Evolutionary conservation across 352 stramenopile species (phyloP), one percentile per base, ranked within the genome.

Genomic region (Globisporangium paroecandrum): DNA sequence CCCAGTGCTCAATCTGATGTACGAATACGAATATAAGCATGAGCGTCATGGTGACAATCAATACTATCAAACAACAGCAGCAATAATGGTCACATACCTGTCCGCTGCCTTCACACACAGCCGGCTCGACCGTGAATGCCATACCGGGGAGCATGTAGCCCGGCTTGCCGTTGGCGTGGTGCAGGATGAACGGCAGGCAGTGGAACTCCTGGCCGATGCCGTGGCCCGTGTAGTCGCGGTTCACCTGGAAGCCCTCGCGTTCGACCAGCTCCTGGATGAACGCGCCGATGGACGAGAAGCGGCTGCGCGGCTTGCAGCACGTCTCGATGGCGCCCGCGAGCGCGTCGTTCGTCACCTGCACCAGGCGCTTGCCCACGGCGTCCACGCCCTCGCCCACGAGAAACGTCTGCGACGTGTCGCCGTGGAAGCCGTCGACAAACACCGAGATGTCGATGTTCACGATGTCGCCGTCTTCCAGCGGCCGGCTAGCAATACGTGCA

Each of bases 51-150:
- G 36, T 13, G 13, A 49, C 4, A 8, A 49, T n/a, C 13, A 22
- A n/a, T 49, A 49, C 41, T 18, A 49, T n/a, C 38, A 18, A 47
- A 13, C 36, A 49, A 22, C 15, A n/a, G n/a, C 41, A 49, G 2
- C 13, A n/a, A 49, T n/a, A n/a, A 15, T 15, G 3, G 12, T 4
- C 3, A 47, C 75, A 49, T 64, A 94, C 87, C 81, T 99, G 84
- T 2, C 80, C 77, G 58, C 73, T 89, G 56, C 91, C 91, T 76
- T 99, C 94, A 12, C 89, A 97, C 36, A 99, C 81, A 65, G 98
- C 98, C 2, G 97, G 97, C 81, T 99, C 98, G 70, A 99, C 98
- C 0, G 98, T 99, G 82, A 99, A 99, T 25, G 98, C 94, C 96
- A 99, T 99, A 27, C 97, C 97, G 0, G 87, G 82, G 36, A 93